Conservation (phyloP, 495 filamentous ascomycete species). For the Xeromyces bisporus region DNA sequence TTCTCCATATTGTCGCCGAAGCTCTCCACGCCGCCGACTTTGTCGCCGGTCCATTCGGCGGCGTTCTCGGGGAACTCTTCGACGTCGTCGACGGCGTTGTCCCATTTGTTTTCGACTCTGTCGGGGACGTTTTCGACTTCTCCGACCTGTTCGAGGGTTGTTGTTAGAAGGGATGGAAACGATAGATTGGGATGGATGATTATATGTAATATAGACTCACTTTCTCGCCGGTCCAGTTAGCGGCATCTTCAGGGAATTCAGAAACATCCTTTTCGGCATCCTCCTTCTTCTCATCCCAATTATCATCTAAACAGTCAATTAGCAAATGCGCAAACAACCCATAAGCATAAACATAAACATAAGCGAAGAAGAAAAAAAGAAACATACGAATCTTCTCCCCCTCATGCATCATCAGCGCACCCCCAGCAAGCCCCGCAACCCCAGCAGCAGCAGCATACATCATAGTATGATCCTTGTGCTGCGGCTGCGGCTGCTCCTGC, state of each 20-base stretch:
- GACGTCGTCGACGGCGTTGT: constrained; percentile 16
- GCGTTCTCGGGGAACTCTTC: constrained; percentile 22
- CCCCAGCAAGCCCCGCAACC: constrained; percentile 34
- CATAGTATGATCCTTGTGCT: constrained; percentile 24
- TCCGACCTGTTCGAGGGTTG: constrained; percentile 13
- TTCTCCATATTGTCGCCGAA: constrained; percentile 21
- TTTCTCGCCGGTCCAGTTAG: constrained; percentile 21
- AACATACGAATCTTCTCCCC: constrained; percentile 25
- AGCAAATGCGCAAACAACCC: constrained; percentile 15
- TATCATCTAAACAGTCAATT: constrained; percentile 11
- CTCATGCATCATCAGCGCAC: constrained; percentile 33
- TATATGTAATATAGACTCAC: constrained; percentile 6
- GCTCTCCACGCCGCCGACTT: constrained; percentile 21
- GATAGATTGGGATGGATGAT: background rate
- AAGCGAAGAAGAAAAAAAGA: constrained; percentile 2
- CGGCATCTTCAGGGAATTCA: constrained; percentile 23
- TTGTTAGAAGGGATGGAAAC: background rate
- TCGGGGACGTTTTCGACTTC: constrained; percentile 20
- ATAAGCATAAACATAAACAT: background rate
- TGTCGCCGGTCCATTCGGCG: constrained; percentile 18
- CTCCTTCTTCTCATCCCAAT: constrained; percentile 15
- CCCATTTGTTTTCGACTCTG: constrained; percentile 13
- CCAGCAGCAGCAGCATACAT: constrained; percentile 32
- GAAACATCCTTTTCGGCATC: constrained; percentile 17
- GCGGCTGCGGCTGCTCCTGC: constrained; percentile 13